Conservation (phyloP, 208 protist genomes). For the Trypanosoma boissoni region DNA sequence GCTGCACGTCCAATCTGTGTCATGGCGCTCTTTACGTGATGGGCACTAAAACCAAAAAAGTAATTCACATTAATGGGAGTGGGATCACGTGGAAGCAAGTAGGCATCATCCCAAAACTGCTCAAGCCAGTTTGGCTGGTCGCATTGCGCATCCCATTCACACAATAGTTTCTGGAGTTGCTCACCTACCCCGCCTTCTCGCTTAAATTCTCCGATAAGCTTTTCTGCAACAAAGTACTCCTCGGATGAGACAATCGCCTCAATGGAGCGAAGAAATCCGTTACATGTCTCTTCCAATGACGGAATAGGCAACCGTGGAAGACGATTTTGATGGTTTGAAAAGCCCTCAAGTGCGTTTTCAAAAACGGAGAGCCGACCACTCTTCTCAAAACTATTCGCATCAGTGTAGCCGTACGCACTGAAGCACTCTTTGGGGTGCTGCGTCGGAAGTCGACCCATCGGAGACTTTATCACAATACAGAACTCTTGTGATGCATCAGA, state of each 20-base stretch:
- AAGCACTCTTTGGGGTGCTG: slow-evolving; percentile 5
- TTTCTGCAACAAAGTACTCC: slow-evolving; percentile 23
- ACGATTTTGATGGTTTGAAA: slow-evolving; percentile 9
- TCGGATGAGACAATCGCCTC: slow-evolving; percentile 19
- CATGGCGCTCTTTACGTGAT: slow-evolving; percentile 15
- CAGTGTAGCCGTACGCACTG: slow-evolving; percentile 15
- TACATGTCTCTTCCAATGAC: slow-evolving; percentile 8
- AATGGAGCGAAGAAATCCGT: slow-evolving; percentile 20
- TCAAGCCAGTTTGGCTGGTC: slow-evolving; percentile 17
- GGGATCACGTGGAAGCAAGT: slow-evolving; percentile 20
- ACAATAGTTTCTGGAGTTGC: slow-evolving; percentile 11
- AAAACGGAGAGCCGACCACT: neutral
- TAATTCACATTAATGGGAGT: slow-evolving; percentile 41
- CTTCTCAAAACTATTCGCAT: neutral
- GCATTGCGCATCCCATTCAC: slow-evolving; percentile 1
- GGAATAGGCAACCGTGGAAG: slow-evolving; percentile 20
- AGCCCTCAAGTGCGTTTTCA: neutral
- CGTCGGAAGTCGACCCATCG: neutral
- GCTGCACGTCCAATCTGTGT: slow-evolving; percentile 28
- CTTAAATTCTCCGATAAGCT: slow-evolving; percentile 13
- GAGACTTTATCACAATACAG: slow-evolving; percentile 7
- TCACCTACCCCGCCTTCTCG: slow-evolving; percentile 6
- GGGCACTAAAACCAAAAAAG: slow-evolving; percentile 27
- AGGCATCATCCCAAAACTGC: slow-evolving; percentile 28
- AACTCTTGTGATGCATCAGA: slow-evolving; percentile 14